A percentile compares a stretch with the other conserved stretches of the same genome.
phyloP scores from a whole-genome alignment of 768 basidiomycete species.

The Russula griseocarnosa region DNA sequence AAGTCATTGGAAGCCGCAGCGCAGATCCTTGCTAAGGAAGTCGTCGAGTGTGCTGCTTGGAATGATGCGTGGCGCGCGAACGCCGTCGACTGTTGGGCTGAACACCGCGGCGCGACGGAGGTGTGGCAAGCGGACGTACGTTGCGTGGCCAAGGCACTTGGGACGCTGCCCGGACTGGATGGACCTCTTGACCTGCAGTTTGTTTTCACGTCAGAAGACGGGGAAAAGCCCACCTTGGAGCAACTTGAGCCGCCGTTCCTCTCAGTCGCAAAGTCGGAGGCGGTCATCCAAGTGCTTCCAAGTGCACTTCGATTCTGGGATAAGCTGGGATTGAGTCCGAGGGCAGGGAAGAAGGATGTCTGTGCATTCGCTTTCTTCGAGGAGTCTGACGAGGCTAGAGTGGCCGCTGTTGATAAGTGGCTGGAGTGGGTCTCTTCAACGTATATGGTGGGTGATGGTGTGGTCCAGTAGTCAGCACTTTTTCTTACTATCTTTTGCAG shows the following conservation, averaged over 20 bases:
- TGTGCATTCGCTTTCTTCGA: constrained; percentile 68
- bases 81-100: constrained; percentile 27
- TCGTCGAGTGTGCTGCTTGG: constrained; percentile 71
- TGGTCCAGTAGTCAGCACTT: background rate
- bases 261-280: constrained; percentile 61
- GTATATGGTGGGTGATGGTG: constrained; percentile 51
- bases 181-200: constrained; percentile 43
- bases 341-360: constrained; percentile 67
- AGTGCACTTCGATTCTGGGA: constrained; percentile 81
- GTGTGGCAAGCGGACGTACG: constrained; percentile 60
- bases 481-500: constrained; percentile 37
- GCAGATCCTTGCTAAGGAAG: constrained; percentile 57
- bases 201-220: constrained; percentile 37
- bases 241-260: constrained; percentile 54
- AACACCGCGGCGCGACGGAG: constrained; percentile 33
- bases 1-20: constrained; percentile 67
- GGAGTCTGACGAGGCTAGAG: constrained; percentile 48
- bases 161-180: constrained; percentile 38
- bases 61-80: constrained; percentile 58
- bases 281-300: constrained; percentile 64
- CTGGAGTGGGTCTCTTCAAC: constrained; percentile 46
- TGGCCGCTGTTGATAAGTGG: constrained; percentile 54
- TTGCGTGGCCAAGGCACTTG: constrained; percentile 43
- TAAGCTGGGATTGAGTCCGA: constrained; percentile 71
- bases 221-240: constrained; percentile 28